Evolutionary conservation across 345 rosid species (phyloP).

Genomic region (Citrus maxima): DNA sequence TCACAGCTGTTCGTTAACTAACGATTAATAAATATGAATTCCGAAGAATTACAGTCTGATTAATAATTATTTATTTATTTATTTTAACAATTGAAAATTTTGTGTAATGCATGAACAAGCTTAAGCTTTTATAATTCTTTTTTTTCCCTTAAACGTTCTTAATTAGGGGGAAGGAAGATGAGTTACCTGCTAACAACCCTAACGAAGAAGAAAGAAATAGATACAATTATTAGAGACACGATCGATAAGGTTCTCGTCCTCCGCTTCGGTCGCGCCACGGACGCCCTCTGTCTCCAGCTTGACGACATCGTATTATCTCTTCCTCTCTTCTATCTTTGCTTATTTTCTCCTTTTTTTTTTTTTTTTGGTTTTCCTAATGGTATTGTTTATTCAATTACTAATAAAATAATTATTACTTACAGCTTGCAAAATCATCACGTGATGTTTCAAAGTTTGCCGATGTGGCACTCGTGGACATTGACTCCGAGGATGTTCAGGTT

Average conservation of each 20-base stretch:
- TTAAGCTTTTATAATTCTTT: too few species aligned
- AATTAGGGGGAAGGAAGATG: slow-evolving; percentile 34
- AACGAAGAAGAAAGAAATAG: slow-evolving; percentile 73
- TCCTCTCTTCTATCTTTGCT: neutral
- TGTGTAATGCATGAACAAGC: too few species aligned
- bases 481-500: slow-evolving; percentile 74
- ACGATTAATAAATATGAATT: too few species aligned
- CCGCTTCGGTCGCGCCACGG: slow-evolving; percentile 75
- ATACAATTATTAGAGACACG: slow-evolving; percentile 63
- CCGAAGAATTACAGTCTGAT: neutral
- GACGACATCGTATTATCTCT: slow-evolving; percentile 49
- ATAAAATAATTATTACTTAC: neutral
- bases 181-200: slow-evolving; percentile 45
- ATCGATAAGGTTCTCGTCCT: slow-evolving; percentile 89
- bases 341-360: neutral
- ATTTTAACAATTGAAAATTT: too few species aligned
- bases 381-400: neutral
- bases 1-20: neutral
- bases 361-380: neutral
- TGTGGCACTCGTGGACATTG: slow-evolving; percentile 64
- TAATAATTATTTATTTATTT: too few species aligned
- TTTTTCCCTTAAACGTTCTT: too few species aligned
- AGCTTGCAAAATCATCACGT: slow-evolving; percentile 73
- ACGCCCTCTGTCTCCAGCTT: slow-evolving; percentile 61
- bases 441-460: slow-evolving; percentile 68